Conservation (phyloP, 768 basidiomycete species). For the Sarcomyxa edulis region DNA sequence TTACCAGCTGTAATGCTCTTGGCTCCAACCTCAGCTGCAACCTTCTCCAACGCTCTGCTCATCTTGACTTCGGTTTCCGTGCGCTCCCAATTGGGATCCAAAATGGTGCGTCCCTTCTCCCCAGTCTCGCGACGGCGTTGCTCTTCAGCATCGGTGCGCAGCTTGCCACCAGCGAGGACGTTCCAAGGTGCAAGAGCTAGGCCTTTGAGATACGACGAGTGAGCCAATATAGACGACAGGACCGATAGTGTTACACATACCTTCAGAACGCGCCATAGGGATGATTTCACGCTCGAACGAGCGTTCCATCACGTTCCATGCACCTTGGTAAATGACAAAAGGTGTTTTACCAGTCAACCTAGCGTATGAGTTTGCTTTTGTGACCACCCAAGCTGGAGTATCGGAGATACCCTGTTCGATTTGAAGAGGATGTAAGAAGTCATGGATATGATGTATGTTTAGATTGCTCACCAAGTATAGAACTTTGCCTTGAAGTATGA, state of each 20-base stretch:
- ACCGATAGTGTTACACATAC: too few relatives aligned
- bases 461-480: conserved; percentile 30
- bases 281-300: conserved; percentile 52
- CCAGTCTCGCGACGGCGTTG: conserved; percentile 19
- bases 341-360: conserved; percentile 41
- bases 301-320: conserved; percentile 37
- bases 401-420: conserved; percentile 33
- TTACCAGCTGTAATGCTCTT: conserved; percentile 41
- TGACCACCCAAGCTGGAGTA: conserved; percentile 44
- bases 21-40: conserved; percentile 45
- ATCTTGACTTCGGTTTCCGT: conserved; percentile 37
- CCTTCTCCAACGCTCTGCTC: conserved; percentile 39
- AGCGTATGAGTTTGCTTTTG: conserved; percentile 46
- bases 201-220: too few relatives aligned
- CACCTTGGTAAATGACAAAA: conserved; percentile 50
- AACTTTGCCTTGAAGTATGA: conserved; percentile 49
- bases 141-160: conserved; percentile 50
- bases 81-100: conserved; percentile 35
- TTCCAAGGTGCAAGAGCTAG: conserved; percentile 30
- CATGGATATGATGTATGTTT: too few relatives aligned
- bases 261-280: conserved; percentile 37
- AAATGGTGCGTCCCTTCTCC: conserved; percentile 36
- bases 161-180: conserved; percentile 34
- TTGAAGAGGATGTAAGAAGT: not conserved
- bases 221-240: too few relatives aligned